Base-by-base conservation (phyloP, 441 rosid species). In the Bocquillonia castaneifolia region DNA sequence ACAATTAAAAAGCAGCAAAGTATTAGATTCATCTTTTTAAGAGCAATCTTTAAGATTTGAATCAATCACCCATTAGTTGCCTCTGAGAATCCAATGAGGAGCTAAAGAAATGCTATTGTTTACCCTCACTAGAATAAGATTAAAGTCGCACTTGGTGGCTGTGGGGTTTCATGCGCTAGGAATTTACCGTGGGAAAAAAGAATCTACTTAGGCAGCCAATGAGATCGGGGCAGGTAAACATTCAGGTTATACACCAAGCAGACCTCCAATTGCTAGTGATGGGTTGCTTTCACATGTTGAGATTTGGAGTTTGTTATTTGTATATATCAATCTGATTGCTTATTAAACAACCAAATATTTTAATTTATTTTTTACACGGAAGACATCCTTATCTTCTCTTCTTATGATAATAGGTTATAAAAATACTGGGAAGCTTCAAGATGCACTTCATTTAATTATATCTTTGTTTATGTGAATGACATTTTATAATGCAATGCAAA, bases 201-300 rank as follows among this genome's bases (percentile, higher is more conserved):
- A 36, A 65, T 52, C 66, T 31, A 61, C 68, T 32, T 32, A 42
- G 58, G 64, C 71, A 14, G 47, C 78, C 78, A 79, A 71, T 75
- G 14, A 59, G 50, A 45, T 40, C 26, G 59, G 50, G 60, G 75
- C 77, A 64, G 22, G 42, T 3, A 64, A n/a, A 31, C 22, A 50
- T 63, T 67, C 20, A 47, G 51, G 44, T 20, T 59, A 40, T 47
- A 53, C 55, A 37, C 10, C 13, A 42, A 63, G 47, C 47, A 58
- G 59, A 66, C 26, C 50, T 66, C 15, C 59, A 50, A 56, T 63
- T 63, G 54, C 61, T 72, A 66, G 70, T 63, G 50, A 40, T 23
- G 22, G 44, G 63, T 66, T 66, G 58, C 72, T 68, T 68, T 68
- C 52, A 28, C 26, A n/a, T 51, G 6, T 53, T 63, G 57, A 39